Conservation (phyloP, 306 rosid genomes). For the Vigna nakashimae region DNA sequence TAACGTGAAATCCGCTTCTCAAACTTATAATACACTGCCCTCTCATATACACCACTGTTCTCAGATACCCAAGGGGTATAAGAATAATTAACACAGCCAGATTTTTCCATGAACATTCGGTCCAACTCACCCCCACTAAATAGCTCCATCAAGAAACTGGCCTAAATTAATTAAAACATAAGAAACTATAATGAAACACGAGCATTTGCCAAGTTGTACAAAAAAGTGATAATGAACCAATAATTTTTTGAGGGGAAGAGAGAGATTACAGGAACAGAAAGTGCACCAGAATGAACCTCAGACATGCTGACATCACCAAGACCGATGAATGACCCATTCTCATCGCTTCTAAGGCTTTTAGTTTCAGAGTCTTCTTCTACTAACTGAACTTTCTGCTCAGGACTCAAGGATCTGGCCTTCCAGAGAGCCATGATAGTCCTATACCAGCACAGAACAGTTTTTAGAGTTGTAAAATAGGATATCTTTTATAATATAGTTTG, state of each 20-base stretch:
- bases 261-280: slow-evolving; percentile 71
- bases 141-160: slow-evolving; percentile 73
- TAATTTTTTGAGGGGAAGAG: slow-evolving; percentile 32
- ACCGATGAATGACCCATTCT: slow-evolving; percentile 76
- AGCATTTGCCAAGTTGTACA: neutral
- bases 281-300: slow-evolving; percentile 67
- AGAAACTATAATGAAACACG: slow-evolving; percentile 33
- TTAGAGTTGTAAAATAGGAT: slow-evolving; percentile 28
- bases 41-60: slow-evolving; percentile 65
- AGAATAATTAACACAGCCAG: slow-evolving; percentile 80
- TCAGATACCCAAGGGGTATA: slow-evolving; percentile 91
- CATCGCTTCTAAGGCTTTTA: slow-evolving; percentile 67
- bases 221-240: slow-evolving; percentile 11
- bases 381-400: slow-evolving; percentile 90
- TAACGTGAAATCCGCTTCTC: slow-evolving; percentile 74
- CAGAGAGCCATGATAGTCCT: slow-evolving; percentile 98
- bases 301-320: slow-evolving; percentile 79
- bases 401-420: slow-evolving; percentile 90
- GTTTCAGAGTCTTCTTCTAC: slow-evolving; percentile 83
- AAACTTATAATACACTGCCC: slow-evolving; percentile 78
- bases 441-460: slow-evolving; percentile 42
- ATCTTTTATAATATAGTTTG: slow-evolving; percentile 9
- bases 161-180: slow-evolving; percentile 57
- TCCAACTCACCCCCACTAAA: slow-evolving; percentile 86
- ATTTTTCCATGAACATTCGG: slow-evolving; percentile 77